A percentile compares a stretch with the other conserved stretches of the same genome.
phyloP scores from a whole-genome alignment of 2,329 filamentous ascomycete species.

The Zymoseptoria brevis region DNA sequence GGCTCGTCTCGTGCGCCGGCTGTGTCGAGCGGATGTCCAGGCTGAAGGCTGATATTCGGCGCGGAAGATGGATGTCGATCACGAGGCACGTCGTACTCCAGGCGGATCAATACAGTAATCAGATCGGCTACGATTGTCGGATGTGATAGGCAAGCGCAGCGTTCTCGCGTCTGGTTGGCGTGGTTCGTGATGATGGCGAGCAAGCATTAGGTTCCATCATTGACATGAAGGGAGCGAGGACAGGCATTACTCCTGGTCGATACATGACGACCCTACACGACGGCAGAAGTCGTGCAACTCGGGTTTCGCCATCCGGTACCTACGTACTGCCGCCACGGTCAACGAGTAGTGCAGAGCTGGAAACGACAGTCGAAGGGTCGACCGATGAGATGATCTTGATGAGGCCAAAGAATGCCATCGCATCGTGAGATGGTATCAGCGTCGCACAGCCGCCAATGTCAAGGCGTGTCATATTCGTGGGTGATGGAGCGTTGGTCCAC shows the following conservation, averaged over 20 bases:
- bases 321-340: neutral
- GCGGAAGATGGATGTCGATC: neutral
- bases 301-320: neutral
- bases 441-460: neutral
- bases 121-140: neutral
- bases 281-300: neutral
- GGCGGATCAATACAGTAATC: neutral
- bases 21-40: neutral
- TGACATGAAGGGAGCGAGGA: neutral
- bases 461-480: neutral
- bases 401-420: neutral
- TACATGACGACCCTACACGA: neutral
- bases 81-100: neutral
- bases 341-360: neutral
- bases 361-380: neutral
- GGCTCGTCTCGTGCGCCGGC: neutral
- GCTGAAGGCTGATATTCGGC: neutral
- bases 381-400: neutral
- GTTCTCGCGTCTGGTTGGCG: neutral
- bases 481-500: neutral
- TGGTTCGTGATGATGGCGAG: neutral
- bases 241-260: neutral
- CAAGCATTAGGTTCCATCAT: neutral
- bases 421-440: neutral
- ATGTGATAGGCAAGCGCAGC: neutral